Base-by-base conservation (phyloP, 2,329 filamentous ascomycete species). In the Mycocentrospora acerina region DNA sequence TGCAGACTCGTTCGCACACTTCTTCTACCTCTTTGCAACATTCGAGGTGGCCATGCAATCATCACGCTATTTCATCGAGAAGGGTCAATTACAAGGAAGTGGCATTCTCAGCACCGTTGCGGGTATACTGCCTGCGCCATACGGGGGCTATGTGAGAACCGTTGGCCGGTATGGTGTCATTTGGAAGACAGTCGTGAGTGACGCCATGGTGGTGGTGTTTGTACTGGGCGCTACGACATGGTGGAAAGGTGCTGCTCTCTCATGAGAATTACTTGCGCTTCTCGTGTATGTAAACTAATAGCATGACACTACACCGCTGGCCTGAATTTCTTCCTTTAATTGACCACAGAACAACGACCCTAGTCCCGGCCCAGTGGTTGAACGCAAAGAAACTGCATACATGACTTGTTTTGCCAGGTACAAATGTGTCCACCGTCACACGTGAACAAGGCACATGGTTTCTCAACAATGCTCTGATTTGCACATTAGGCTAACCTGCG, bases 1-100 rank as follows among this genome's bases (percentile, higher is more conserved):
- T 19, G 62, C 67, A 12, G 66, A 68, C 32, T 57, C 64, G 24
- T 71, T 73, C 27, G 71, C 71, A 30, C 74, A 76, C 45, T 84
- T 90, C 67, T 90, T 91, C 67, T 88, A 83, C 72, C 77, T 86
- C n/a, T 93, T 91, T 61, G 83, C 86, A 5, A 88, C 86, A 0
- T 83, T 81, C 22, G 86, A 93, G 70, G 76, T 88, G 9, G 62
- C 88, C 36, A 71, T 91, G 47, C 80, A 91, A 48, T 85, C 81
- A 2, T 82, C 79, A 19, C 75, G 86, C 16, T 87, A 85, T 62
- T 81, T 89, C 52, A 59, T 88, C 35, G 85, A 89, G 54, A 80
- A 79, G 52, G 77, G 77, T 18, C 68, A 69, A 44, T 62, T 77
- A 30, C 78, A 79, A 44, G 79, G 78, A 3, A 68, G 72, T 17